Percentiles rank a stretch among this genome's conserved stretches.
These are phyloP conservation scores for Pittosporum tobira DNA, from an alignment of 129 eudicot species.

Conservation along the genomic window DNA sequence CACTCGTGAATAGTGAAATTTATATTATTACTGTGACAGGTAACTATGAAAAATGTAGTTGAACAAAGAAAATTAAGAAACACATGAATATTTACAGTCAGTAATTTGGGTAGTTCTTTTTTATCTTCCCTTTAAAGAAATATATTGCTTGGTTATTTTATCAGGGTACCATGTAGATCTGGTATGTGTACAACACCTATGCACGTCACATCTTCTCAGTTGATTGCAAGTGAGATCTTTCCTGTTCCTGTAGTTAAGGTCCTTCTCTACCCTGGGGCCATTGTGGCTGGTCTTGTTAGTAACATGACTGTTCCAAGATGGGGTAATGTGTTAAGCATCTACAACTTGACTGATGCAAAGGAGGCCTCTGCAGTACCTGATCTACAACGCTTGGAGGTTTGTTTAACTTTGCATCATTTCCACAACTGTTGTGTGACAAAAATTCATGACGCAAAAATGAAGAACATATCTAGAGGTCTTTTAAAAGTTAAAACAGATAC, in stretches of 20 bases:
- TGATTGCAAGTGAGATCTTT: constrained; percentile 73
- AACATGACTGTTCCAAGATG: constrained; percentile 69
- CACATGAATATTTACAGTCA: constrained; percentile 5
- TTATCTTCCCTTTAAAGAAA: too few species aligned
- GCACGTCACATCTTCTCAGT: constrained; percentile 86
- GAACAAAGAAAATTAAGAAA: neutral
- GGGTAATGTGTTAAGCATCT: constrained; percentile 49
- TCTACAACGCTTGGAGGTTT: constrained; percentile 91
- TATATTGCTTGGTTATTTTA: constrained; percentile 1
- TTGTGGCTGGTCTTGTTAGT: constrained; percentile 47
- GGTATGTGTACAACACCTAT: constrained; percentile 82
- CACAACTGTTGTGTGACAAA: too few species aligned
- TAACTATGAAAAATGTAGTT: neutral
- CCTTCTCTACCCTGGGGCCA: constrained; percentile 86
- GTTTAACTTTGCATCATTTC: constrained; percentile 11
- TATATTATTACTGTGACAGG: neutral
- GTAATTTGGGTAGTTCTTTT: too few species aligned
- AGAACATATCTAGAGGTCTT: too few species aligned
- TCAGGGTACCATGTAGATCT: constrained; percentile 87
- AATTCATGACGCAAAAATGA: neutral
- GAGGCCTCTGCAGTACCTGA: constrained; percentile 61
- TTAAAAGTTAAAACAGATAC: neutral
- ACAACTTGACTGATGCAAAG: constrained; percentile 72
- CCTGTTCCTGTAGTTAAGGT: constrained; percentile 76
- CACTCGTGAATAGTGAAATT: neutral